Conservation (phyloP, 179 eudicot species). For the Actinidia arguta region DNA sequence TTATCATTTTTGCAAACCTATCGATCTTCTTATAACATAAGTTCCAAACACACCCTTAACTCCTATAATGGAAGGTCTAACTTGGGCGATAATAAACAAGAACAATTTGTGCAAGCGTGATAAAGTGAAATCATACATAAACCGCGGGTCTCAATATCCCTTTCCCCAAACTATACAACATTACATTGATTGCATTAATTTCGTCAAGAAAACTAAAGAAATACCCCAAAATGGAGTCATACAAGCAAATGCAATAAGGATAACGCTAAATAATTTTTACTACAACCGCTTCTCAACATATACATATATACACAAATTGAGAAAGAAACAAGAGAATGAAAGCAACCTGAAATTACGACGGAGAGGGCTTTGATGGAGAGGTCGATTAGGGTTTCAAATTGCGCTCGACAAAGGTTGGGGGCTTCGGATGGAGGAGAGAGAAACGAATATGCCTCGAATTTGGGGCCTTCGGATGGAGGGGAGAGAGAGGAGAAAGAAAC, state of each 20-base stretch:
- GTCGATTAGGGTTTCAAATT: not conserved
- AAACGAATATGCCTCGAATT: no score
- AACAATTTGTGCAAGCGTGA: not conserved
- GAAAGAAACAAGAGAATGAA: not conserved
- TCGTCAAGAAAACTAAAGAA: conserved; percentile 5
- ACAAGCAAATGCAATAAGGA: not conserved
- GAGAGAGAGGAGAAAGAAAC: not conserved
- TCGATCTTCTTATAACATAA: no score
- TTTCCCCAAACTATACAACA: not conserved
- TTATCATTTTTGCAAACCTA: no score
- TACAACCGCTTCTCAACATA: not conserved
- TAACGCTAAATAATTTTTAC: not conserved
- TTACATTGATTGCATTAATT: not conserved
- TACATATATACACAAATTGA: not conserved
- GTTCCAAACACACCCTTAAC: not conserved
- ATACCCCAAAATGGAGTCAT: not conserved
- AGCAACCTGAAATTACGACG: conserved; percentile 1
- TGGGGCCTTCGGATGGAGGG: not conserved
- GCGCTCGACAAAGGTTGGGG: not conserved
- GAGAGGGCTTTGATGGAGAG: not conserved
- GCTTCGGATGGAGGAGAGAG: not conserved
- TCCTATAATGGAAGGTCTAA: not conserved
- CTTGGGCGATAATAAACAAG: not conserved
- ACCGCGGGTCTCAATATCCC: not conserved
- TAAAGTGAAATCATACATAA: not conserved